Conservation (phyloP, 1,284 basidiomycete species). For the Trametes sp. region DNA sequence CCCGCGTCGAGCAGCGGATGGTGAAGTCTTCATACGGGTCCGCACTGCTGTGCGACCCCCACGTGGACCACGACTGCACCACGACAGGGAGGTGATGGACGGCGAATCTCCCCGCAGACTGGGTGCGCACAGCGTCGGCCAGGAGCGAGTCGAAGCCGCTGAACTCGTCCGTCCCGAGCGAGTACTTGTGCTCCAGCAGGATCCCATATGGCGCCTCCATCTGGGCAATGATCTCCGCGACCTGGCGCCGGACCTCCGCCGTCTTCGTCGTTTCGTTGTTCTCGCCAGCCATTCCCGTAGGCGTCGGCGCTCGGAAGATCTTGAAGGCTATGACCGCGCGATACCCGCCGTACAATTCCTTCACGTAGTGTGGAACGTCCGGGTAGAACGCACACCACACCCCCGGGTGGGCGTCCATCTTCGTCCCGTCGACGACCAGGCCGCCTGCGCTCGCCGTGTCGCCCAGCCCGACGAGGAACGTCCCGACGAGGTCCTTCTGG, state of each 20-base stretch:
- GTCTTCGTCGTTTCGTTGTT: background rate
- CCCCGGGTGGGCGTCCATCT: background rate
- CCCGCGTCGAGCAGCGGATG: background rate
- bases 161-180: constrained; percentile 34
- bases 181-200: constrained; percentile 40
- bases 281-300: background rate
- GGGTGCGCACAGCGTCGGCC: constrained; percentile 24
- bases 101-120: background rate
- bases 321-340: constrained; percentile 46
- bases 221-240: constrained; percentile 19
- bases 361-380: constrained; percentile 45
- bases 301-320: constrained; percentile 32
- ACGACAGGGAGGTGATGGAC: constrained; percentile 42
- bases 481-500: constrained; percentile 39
- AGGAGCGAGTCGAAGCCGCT: constrained; percentile 40
- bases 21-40: background rate
- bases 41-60: constrained; percentile 9
- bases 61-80: constrained; percentile 13
- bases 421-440: background rate
- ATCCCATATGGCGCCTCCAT: constrained; percentile 39
- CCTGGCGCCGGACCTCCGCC: background rate
- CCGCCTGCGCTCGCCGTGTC: background rate
- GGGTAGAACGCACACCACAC: constrained; percentile 48
- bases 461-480: constrained; percentile 38
- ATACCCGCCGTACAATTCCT: constrained; percentile 29